A percentile compares a stretch with the other conserved stretches of the same genome.
Conservation (phyloP, 164 flowering plant genomes). For the Tetracentron sinense region DNA sequence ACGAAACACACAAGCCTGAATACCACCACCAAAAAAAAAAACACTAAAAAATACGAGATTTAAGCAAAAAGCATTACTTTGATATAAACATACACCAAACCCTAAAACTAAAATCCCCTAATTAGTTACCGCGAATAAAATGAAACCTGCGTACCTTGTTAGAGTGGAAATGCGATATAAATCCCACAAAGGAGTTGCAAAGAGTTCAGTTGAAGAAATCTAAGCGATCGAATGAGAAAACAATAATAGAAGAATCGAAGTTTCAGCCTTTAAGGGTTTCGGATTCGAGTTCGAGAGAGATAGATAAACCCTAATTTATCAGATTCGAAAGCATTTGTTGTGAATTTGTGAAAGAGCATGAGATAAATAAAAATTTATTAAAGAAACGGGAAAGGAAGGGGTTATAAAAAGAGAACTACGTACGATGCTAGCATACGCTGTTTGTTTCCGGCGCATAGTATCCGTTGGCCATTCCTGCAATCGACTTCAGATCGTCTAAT, state of each 20-base stretch:
- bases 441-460: too few species aligned
- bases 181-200: not conserved
- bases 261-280: slow-evolving; percentile 1
- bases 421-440: too few species aligned
- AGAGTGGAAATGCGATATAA: not conserved
- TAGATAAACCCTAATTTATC: slow-evolving; percentile 5
- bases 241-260: not conserved
- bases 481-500: too few species aligned
- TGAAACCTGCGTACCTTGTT: not conserved
- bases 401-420: too few species aligned
- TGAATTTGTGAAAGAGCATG: too few species aligned
- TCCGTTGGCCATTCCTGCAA: too few species aligned
- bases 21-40: not conserved
- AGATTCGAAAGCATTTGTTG: too few species aligned
- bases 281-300: slow-evolving; percentile 1
- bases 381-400: too few species aligned
- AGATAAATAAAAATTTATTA: too few species aligned
- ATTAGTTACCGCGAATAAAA: not conserved
- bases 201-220: not conserved
- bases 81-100: not conserved
- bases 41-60: not conserved
- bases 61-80: not conserved
- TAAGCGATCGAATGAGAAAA: not conserved
- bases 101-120: not conserved
- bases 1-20: not conserved